A percentile compares a stretch with the other conserved stretches of the same genome.
These are phyloP conservation scores for Beauveria brongniartii DNA, from an alignment of 2,329 filamentous ascomycete genomes.

Conservation along the genomic window DNA sequence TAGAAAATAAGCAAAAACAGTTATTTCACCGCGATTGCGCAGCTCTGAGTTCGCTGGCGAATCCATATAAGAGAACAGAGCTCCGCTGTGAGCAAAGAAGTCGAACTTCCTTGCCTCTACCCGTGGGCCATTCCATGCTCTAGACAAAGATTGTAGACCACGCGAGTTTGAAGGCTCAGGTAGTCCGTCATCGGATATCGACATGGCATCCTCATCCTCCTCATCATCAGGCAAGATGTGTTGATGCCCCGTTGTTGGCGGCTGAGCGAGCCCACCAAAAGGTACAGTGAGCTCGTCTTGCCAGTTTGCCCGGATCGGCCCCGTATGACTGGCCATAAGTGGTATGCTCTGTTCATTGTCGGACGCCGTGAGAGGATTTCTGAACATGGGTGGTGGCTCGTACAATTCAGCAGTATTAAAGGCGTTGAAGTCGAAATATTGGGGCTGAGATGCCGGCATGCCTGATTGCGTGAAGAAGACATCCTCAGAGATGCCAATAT, in stretches of 20 bases:
- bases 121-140: constrained; percentile 28
- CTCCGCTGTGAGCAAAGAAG: constrained; percentile 37
- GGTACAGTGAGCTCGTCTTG: not conserved
- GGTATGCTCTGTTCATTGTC: not conserved
- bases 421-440: constrained; percentile 8
- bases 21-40: constrained; percentile 69
- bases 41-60: constrained; percentile 62
- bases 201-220: constrained; percentile 12
- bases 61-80: constrained; percentile 59
- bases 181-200: constrained; percentile 11
- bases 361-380: constrained; percentile 1
- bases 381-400: not conserved
- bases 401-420: not conserved
- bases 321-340: not conserved
- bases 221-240: constrained; percentile 1
- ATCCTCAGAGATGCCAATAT: not conserved
- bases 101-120: constrained; percentile 36
- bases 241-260: not conserved
- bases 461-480: constrained; percentile 7
- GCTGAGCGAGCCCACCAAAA: not conserved
- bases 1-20: constrained; percentile 87
- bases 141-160: not conserved
- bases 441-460: not conserved
- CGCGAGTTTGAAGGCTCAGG: not conserved
- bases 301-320: not conserved